Conservation (phyloP, 345 rosid species). For the Eucalyptus shirleyi region DNA sequence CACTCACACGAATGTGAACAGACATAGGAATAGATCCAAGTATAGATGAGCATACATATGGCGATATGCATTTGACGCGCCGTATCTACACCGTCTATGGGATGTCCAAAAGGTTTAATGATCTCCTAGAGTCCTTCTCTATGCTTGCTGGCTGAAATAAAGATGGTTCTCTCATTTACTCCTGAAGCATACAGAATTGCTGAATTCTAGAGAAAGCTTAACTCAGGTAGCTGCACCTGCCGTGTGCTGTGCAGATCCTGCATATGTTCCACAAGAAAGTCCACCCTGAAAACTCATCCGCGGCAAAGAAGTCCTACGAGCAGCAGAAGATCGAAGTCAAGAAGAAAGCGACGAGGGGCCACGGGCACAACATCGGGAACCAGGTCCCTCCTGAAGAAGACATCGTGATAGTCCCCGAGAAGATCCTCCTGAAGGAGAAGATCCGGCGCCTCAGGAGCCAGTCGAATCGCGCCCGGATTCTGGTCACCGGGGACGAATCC, state of each 20-base stretch:
- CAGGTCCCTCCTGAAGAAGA: constrained; percentile 28
- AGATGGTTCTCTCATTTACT: background rate
- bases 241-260: constrained; percentile 34
- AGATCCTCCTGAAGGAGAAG: constrained; percentile 11
- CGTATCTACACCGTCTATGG: background rate
- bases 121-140: background rate
- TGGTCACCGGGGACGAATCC: constrained; percentile 29
- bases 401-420: constrained; percentile 21
- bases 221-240: background rate
- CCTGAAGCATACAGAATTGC: background rate
- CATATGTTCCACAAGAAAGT: constrained; percentile 77
- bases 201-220: background rate
- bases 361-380: constrained; percentile 10
- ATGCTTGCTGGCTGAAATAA: background rate
- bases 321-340: constrained; percentile 17
- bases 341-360: constrained; percentile 11
- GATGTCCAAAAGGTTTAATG: background rate
- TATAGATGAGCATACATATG: background rate
- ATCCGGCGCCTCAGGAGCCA: constrained; percentile 34
- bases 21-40: background rate
- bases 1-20: background rate
- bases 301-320: constrained; percentile 16
- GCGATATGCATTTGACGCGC: background rate
- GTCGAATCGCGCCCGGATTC: constrained; percentile 19
- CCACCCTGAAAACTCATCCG: constrained; percentile 56